Evolutionary conservation across 2,329 filamentous ascomycete species (phyloP).

Genomic region (Rhexocercosporidium sp.): DNA sequence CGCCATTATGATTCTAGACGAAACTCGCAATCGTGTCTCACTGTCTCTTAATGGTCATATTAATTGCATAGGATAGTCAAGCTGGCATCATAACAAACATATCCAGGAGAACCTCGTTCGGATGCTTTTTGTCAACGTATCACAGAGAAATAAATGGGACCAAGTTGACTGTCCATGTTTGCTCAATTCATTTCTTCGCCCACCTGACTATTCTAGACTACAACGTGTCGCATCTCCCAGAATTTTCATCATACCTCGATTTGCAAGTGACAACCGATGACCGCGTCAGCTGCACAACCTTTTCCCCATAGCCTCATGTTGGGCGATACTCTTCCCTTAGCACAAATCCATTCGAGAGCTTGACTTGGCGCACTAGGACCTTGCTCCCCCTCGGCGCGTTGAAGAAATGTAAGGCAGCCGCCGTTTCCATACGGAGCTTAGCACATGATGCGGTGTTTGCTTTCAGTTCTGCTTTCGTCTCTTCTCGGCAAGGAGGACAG

Average conservation of each 20-base stretch:
- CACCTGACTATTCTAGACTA: too few species aligned
- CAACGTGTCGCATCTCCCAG: not conserved
- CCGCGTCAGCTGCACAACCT: too few species aligned
- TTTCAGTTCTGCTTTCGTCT: not conserved
- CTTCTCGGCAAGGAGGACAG: not conserved
- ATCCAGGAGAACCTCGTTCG: too few species aligned
- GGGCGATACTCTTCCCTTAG: not conserved
- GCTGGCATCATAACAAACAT: too few species aligned
- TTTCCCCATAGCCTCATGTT: not conserved
- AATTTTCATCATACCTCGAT: not conserved
- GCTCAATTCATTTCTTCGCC: not conserved
- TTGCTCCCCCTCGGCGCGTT: not conserved
- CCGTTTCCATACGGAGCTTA: not conserved
- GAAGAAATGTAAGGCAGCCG: not conserved
- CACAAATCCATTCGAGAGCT: not conserved
- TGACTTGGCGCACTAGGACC: not conserved
- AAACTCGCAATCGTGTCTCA: too few species aligned
- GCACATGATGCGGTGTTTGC: not conserved
- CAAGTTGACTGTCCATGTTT: not conserved
- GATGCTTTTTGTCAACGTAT: not conserved
- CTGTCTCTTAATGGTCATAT: too few species aligned
- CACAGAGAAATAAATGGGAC: not conserved
- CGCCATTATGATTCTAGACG: too few species aligned
- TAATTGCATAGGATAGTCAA: too few species aligned
- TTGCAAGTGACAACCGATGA: not conserved